Evolutionary conservation across 2,329 filamentous ascomycete genomes (phyloP).

Genomic region (Coniella lustricola): DNA sequence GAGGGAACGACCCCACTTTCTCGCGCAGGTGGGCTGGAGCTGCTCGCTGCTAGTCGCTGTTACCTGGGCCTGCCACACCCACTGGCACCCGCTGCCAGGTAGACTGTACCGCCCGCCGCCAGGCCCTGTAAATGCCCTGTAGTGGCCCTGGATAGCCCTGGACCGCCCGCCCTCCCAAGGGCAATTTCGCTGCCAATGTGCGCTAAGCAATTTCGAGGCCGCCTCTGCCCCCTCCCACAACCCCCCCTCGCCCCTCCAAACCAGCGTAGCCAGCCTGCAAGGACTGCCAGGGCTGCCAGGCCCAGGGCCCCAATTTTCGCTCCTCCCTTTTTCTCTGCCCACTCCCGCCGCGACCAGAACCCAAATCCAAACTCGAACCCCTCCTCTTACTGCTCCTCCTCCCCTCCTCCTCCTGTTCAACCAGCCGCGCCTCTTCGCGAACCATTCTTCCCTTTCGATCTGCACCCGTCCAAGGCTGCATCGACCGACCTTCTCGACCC

Average conservation of each 20-base stretch:
- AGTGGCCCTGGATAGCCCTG: not conserved
- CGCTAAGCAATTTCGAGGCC: slow-evolving; percentile 1
- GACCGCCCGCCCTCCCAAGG: not conserved
- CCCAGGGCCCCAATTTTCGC: slow-evolving; percentile 19
- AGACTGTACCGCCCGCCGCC: no score
- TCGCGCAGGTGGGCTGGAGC: slow-evolving; percentile 9
- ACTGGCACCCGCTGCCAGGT: not conserved
- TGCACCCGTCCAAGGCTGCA: slow-evolving; percentile 11
- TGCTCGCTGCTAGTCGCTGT: not conserved
- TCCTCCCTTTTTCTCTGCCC: slow-evolving; percentile 19
- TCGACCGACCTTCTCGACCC: not conserved
- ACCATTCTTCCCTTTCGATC: not conserved
- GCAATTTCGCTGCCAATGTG: not conserved
- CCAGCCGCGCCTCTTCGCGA: slow-evolving; percentile 19
- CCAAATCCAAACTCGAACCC: slow-evolving; percentile 15
- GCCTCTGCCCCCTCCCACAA: not conserved
- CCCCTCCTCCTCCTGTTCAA: slow-evolving; percentile 21
- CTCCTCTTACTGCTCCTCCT: slow-evolving; percentile 19
- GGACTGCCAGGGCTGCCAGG: not conserved
- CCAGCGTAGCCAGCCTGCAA: no score
- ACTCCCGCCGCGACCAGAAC: slow-evolving; percentile 22
- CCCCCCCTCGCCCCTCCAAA: slow-evolving; percentile 18
- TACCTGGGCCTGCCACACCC: not conserved
- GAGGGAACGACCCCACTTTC: slow-evolving; percentile 8
- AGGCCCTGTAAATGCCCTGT: no score